Percentiles rank a stretch among this genome's conserved stretches.
phyloP scores from a whole-genome alignment of 2,329 filamentous ascomycete genomes.

The Lomentospora prolificans region DNA sequence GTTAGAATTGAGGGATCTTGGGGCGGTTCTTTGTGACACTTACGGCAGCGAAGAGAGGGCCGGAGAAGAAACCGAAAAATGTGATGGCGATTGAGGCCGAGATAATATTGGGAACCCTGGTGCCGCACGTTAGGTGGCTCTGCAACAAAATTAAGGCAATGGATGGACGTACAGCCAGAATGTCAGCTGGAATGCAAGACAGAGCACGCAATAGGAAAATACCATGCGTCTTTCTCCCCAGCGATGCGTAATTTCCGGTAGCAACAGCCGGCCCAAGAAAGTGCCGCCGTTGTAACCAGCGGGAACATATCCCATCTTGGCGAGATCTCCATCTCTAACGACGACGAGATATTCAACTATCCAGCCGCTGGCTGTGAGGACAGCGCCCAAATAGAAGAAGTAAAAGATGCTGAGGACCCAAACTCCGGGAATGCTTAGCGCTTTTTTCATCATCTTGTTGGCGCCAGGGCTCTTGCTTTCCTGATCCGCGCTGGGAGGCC shows the following conservation, averaged over 20 bases:
- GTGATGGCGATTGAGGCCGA: conserved; percentile 43
- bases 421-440: conserved; percentile 34
- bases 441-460: conserved; percentile 29
- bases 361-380: conserved; percentile 50
- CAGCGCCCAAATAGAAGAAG: conserved; percentile 51
- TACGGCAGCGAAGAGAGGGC: conserved; percentile 48
- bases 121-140: not conserved
- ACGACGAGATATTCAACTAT: conserved; percentile 54
- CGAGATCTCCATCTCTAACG: conserved; percentile 45
- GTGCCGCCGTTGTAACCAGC: conserved; percentile 50
- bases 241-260: conserved; percentile 49
- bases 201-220: conserved; percentile 39
- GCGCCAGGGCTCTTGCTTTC: not conserved
- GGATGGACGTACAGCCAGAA: conserved; percentile 44
- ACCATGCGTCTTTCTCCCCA: conserved; percentile 50
- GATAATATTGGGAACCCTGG: conserved; percentile 31
- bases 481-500: conserved; percentile 21
- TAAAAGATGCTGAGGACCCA: conserved; percentile 54
- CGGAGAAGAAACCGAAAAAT: conserved; percentile 46
- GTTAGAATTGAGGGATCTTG: too few species aligned
- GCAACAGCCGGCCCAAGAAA: conserved; percentile 44
- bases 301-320: conserved; percentile 51
- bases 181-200: conserved; percentile 44
- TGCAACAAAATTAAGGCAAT: not conserved
- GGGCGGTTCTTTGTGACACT: too few species aligned